Evolutionary conservation across 768 basidiomycete species (phyloP), one percentile per base, ranked within the genome.

Genomic region (Filobasidium floriforme): DNA sequence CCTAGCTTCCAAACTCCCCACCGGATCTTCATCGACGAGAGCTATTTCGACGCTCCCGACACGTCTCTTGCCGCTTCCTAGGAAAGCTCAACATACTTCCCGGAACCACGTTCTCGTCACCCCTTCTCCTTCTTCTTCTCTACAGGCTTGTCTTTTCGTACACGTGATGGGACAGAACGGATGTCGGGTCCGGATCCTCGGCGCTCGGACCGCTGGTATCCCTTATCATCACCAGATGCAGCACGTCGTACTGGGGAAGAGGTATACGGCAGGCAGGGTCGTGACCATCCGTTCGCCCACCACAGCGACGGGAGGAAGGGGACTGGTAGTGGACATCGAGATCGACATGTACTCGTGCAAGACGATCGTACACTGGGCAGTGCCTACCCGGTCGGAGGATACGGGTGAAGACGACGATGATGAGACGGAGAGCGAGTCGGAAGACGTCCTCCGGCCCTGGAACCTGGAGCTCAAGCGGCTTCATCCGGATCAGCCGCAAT

Each of bases 261-360:
- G 67, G 40, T 68, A 63, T 49, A 55, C 61, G 9, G 37, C 26
- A 6, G 61, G 55, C 12, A 26, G 57, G 7, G 62, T 60, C 9
- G 59, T 60, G 1, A 55, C 46, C 10, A 44, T 68, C 10, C 24
- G 28, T 18, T 46, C 41, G 4, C 26, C 41, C 24, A 9, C 29
- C 12, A 18, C 7, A 7, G 62, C 14, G n/a, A 22, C 24, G 37
- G 15, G 22, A 52, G 32, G 18, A 26, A 41, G 43, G 11, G 61
- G 26, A 5, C 29, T 55, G 40, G 29, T 12, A 19, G 61, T 51
- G n/a, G 54, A 61, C 49, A 28, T 67, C 49, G 67, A 65, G 44
- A 60, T 68, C 32, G 63, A 68, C 32, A 60, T 68, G 54, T 68
- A 65, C n/a, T 61, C 63, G 26, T 68, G 67, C 55, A 60, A 52